Base-by-base conservation (phyloP, 495 filamentous ascomycete genomes). In the Neurospora sp. region DNA sequence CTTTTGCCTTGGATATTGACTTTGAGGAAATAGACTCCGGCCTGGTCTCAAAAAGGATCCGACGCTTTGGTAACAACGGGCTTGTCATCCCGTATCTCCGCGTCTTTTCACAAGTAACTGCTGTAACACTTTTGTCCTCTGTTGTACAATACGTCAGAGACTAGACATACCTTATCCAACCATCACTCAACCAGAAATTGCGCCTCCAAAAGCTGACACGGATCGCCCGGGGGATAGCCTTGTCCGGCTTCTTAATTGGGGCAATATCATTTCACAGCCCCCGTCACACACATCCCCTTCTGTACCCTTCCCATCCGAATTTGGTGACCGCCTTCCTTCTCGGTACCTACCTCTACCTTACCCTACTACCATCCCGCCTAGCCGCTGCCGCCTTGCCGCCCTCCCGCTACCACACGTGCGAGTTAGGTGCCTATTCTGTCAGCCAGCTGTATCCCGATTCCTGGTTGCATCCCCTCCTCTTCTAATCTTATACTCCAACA, bases 381-480 rank as follows among this genome's bases (percentile, higher is more conserved):
- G 53, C 27, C 18, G 27, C 53, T 35, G 12, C 53, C 53, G 14
- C 48, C 20, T 53, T 53, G 20, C 53, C 53, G 27, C 53, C 53
- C 53, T 61, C 4, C 27, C 53, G 53, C 53, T 61, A 61, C 53
- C 5, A 61, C 20, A 31, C 53, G 12, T 16, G 27, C 12, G 44
- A 22, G 44, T 48, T 48, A 48, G 53, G 53, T 61, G 27, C 53
- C 22, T 31, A 31, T 61, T 12, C 27, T 31, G 53, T 61, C 41
- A 69, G 40, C 68, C 35, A 27, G 65, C 42, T 41, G 69, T 42
- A 70, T 70, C 35, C 22, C 39, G 16, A 46, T 38, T 70, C 38
- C 37, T 70, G 68, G 46, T 70, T 42, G 31, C 44, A 71, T 72
- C 38, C 71, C 40, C 74, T 74, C 73, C 75, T 71, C 73, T 69